Evolutionary conservation across 495 filamentous ascomycete genomes (phyloP).

Genomic region (Opeltia flavorubescens): DNA sequence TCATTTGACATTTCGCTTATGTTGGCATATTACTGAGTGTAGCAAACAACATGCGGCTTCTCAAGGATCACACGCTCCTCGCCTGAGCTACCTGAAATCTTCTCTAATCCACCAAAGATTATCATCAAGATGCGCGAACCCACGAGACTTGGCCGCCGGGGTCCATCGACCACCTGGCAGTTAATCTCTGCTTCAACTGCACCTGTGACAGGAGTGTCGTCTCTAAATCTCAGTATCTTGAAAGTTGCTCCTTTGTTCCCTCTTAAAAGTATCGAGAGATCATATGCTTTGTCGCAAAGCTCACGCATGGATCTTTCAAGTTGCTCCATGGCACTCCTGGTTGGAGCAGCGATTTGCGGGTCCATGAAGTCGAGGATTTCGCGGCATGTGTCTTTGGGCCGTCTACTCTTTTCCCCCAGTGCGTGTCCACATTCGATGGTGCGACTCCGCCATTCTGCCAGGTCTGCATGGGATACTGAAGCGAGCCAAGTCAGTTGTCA

Average conservation of each 20-base stretch:
- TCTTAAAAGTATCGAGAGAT: neutral
- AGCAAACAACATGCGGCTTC: neutral
- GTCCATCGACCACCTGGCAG: neutral
- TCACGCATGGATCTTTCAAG: neutral
- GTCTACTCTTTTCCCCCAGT: neutral
- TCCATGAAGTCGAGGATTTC: neutral
- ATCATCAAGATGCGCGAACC: neutral
- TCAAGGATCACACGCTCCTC: neutral
- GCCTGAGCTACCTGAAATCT: neutral
- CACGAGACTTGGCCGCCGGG: neutral
- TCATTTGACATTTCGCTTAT: no score
- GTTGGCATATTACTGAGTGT: no score
- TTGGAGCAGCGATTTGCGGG: neutral
- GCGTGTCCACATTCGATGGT: neutral
- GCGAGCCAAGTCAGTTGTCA: neutral
- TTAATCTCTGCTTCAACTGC: neutral
- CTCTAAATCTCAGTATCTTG: neutral
- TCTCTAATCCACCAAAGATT: neutral
- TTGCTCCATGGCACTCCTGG: neutral
- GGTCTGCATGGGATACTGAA: neutral
- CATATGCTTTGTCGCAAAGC: neutral
- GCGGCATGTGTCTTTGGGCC: neutral
- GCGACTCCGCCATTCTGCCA: constrained; percentile 1
- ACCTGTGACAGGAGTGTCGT: neutral
- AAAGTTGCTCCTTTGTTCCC: neutral